These are phyloP conservation scores for Colletotrichum camelliae DNA, from an alignment of 2,329 filamentous ascomycete genomes.

Conservation along the genomic window DNA sequence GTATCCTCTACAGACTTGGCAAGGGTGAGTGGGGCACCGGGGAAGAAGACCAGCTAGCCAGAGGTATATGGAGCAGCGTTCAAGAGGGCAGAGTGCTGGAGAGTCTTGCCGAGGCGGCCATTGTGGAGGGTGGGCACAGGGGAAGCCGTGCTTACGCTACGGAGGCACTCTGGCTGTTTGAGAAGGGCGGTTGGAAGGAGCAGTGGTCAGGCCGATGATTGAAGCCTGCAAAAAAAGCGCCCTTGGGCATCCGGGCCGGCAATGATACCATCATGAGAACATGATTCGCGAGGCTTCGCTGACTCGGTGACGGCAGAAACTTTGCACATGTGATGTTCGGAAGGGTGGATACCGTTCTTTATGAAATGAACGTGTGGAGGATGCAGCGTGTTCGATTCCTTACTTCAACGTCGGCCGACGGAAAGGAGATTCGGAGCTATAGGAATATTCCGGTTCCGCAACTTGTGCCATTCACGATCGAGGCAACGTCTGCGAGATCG, in stretches of 20 bases:
- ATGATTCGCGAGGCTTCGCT: neutral
- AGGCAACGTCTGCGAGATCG: neutral
- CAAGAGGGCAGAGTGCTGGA: conserved; percentile 80
- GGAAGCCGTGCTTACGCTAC: conserved; percentile 85
- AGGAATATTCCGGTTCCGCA: neutral
- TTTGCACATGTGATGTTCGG: neutral
- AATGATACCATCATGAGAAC: neutral
- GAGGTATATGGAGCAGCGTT: conserved; percentile 83
- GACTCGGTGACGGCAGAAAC: neutral
- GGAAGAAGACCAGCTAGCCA: conserved; percentile 65
- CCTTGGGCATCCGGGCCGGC: conserved; percentile 6
- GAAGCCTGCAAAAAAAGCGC: neutral
- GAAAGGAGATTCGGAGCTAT: neutral
- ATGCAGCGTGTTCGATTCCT: neutral
- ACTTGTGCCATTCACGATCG: neutral
- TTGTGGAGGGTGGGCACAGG: conserved; percentile 71
- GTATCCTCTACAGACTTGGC: conserved; percentile 84
- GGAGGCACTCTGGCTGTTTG: conserved; percentile 86
- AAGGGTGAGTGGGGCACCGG: conserved; percentile 70
- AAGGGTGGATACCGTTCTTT: neutral
- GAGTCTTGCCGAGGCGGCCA: conserved; percentile 78
- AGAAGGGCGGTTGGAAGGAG: conserved; percentile 74
- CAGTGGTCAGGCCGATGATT: conserved; percentile 59
- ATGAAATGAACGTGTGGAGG: neutral
- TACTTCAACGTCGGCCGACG: neutral